Percentiles rank a stretch among this genome's conserved stretches.
Conservation (phyloP, 2,329 filamentous ascomycete genomes). For the Ophiostoma novo-ulmi region DNA sequence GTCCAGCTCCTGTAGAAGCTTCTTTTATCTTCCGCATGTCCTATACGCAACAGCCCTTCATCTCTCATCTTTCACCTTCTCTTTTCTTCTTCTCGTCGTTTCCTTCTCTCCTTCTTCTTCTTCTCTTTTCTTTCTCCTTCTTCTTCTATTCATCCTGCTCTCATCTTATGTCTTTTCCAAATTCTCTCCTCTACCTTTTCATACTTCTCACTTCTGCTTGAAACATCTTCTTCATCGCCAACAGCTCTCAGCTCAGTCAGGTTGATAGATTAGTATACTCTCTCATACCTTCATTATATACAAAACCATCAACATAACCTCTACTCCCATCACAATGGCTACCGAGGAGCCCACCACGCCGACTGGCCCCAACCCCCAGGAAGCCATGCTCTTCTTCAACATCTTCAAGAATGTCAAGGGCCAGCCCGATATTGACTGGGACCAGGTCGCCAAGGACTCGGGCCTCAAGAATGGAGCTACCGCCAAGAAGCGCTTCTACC, state of each 20-base stretch:
- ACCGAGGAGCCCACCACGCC: background rate
- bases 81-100: background rate
- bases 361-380: conserved; percentile 37
- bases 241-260: background rate
- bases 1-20: background rate
- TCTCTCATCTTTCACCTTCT: background rate
- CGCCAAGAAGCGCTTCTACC: conserved; percentile 45
- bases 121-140: background rate
- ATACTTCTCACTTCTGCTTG: background rate
- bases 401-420: conserved; percentile 42
- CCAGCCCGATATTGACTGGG: conserved; percentile 47
- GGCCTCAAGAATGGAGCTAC: conserved; percentile 44
- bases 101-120: background rate
- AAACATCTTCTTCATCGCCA: background rate
- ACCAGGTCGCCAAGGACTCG: conserved; percentile 39
- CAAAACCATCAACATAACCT: background rate
- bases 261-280: background rate
- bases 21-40: background rate
- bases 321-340: too few species aligned
- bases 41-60: too few species aligned
- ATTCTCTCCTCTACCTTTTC: background rate
- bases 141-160: background rate
- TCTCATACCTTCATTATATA: background rate
- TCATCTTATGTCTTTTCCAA: background rate
- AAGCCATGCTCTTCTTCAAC: conserved; percentile 43